phyloP scores from a whole-genome alignment of 1,139 yeast genomes.

The Nakaseomyces kungkrabaensis region DNA sequence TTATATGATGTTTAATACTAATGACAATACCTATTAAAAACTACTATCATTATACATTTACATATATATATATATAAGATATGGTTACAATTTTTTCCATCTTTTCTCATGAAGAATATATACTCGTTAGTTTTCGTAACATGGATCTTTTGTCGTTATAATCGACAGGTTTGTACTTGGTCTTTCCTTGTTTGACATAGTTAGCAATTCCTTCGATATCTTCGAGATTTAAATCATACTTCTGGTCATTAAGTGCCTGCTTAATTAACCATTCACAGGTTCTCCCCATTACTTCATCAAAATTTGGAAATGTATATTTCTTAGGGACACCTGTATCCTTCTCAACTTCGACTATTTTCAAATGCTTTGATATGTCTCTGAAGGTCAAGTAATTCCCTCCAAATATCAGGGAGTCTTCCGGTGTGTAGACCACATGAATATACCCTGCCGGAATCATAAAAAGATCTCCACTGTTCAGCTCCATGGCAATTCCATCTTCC shows the following conservation, averaged over 20 bases:
- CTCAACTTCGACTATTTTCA: conserved; percentile 54
- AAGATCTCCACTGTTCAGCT: conserved; percentile 58
- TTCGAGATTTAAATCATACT: background rate
- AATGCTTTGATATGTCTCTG: conserved; percentile 51
- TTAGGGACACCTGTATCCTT: conserved; percentile 60
- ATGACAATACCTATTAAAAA: background rate
- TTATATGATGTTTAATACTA: background rate
- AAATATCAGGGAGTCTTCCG: conserved; percentile 66
- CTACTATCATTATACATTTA: background rate
- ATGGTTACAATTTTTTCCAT: background rate
- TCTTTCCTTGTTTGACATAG: conserved; percentile 2
- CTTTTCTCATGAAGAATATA: background rate
- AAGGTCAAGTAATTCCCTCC: conserved; percentile 81
- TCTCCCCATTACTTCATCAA: conserved; percentile 45
- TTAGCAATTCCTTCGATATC: background rate
- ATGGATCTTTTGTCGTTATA: background rate
- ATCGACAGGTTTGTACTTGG: conserved; percentile 4
- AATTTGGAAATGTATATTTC: conserved; percentile 69
- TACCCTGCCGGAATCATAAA: conserved; percentile 85
- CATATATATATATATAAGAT: background rate
- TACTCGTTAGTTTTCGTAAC: background rate
- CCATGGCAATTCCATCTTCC: conserved; percentile 51
- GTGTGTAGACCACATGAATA: conserved; percentile 87
- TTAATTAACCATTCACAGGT: conserved; percentile 18
- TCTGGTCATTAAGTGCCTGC: background rate